phyloP scores from a whole-genome alignment of 768 basidiomycete genomes.

The Harrya chromipes region DNA sequence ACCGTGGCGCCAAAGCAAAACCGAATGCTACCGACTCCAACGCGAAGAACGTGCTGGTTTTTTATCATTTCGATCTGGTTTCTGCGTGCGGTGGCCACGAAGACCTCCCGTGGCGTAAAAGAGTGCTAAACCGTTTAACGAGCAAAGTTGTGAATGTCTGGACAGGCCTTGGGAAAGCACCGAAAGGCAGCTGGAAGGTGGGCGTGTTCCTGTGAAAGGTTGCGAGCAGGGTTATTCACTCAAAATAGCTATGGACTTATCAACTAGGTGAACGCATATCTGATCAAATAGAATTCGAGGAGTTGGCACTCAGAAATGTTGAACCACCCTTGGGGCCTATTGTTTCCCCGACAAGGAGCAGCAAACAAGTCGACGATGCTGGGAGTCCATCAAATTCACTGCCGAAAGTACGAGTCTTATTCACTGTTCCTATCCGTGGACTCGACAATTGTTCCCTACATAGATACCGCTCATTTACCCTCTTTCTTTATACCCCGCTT shows the following conservation, averaged over 20 bases:
- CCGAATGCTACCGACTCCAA: conserved; percentile 5
- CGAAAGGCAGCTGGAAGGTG: conserved; percentile 72
- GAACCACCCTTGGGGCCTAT: conserved; percentile 69
- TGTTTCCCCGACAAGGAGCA: conserved; percentile 26
- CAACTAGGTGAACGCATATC: conserved; percentile 63
- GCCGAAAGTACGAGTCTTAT: conserved; percentile 10
- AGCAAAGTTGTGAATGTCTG: conserved; percentile 56
- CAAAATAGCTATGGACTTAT: conserved; percentile 53
- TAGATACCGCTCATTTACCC: conserved; percentile 52
- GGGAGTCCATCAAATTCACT: conserved; percentile 9
- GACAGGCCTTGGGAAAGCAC: conserved; percentile 65
- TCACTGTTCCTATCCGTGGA: background rate
- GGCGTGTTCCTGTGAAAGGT: conserved; percentile 18
- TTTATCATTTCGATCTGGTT: conserved; percentile 40
- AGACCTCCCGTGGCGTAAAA: conserved; percentile 25
- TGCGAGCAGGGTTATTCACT: conserved; percentile 6
- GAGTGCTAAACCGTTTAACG: conserved; percentile 43
- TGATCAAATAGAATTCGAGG: conserved; percentile 77
- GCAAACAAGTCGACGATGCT: conserved; percentile 15
- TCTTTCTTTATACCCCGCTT: conserved; percentile 53
- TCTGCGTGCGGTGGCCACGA: conserved; percentile 31
- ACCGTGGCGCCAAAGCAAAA: background rate
- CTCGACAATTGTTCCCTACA: background rate
- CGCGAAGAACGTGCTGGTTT: conserved; percentile 32
- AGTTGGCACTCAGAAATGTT: conserved; percentile 68